Conservation (phyloP, 1,284 basidiomycete species). For the Schizopora paradoxa region DNA sequence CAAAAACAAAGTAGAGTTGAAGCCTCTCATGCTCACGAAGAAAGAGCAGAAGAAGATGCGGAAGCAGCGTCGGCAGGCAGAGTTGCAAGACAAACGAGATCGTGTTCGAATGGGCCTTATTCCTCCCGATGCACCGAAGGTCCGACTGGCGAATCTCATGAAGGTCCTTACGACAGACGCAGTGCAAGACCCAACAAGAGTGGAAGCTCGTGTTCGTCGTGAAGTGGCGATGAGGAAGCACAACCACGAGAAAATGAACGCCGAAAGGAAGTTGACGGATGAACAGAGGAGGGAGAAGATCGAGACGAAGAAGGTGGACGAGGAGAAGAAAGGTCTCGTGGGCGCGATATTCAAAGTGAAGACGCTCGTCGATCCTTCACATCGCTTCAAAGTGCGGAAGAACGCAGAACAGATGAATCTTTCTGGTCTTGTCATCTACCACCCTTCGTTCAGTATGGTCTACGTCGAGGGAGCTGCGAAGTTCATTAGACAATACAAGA, state of each 20-base stretch:
- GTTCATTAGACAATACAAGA: slow-evolving; percentile 84
- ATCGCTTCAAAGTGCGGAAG: slow-evolving; percentile 94
- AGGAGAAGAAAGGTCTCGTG: slow-evolving; percentile 84
- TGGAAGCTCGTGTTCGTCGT: slow-evolving; percentile 89
- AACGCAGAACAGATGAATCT: slow-evolving; percentile 91
- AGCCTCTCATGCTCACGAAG: slow-evolving; percentile 86
- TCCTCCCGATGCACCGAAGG: slow-evolving; percentile 95
- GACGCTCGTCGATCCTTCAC: slow-evolving; percentile 85
- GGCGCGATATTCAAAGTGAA: slow-evolving; percentile 92
- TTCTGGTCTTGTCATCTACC: slow-evolving; percentile 86
- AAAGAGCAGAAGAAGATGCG: slow-evolving; percentile 98
- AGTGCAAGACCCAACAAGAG: slow-evolving; percentile 94
- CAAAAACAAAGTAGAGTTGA: slow-evolving; percentile 69
- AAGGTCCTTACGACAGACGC: slow-evolving; percentile 96
- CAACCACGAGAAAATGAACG: slow-evolving; percentile 89
- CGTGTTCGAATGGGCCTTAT: slow-evolving; percentile 93
- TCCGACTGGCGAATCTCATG: slow-evolving; percentile 95
- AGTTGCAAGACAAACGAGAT: slow-evolving; percentile 93
- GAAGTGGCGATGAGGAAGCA: slow-evolving; percentile 91
- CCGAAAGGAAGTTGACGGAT: slow-evolving; percentile 84
- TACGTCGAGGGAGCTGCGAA: slow-evolving; percentile 91
- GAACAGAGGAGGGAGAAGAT: slow-evolving; percentile 86
- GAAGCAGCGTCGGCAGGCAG: slow-evolving; percentile 81
- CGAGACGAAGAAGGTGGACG: slow-evolving; percentile 77
- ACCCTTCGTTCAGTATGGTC: slow-evolving; percentile 84